These are phyloP conservation scores for Hypoxylon sp. DNA, from an alignment of 2,329 filamentous ascomycete species.

Conservation along the genomic window DNA sequence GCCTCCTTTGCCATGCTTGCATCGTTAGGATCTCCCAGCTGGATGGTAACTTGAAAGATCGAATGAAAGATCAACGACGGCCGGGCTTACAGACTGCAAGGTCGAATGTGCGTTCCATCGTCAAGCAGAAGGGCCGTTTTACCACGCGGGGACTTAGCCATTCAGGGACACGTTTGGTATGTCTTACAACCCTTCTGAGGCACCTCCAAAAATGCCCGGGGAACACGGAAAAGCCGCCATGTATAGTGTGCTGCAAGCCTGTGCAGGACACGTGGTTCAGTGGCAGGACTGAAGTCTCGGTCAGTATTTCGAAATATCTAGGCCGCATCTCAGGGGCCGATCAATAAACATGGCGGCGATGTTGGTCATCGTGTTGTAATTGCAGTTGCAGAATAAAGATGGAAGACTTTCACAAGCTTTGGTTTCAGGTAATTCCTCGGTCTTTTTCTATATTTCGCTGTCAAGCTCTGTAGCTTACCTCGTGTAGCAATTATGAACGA, in stretches of 20 bases:
- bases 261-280: conserved; percentile 30
- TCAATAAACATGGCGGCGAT: neutral
- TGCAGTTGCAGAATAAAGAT: neutral
- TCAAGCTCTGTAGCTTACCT: neutral
- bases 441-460: neutral
- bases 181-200: conserved; percentile 24
- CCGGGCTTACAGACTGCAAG: conserved; percentile 12
- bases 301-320: neutral
- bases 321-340: neutral
- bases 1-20: neutral
- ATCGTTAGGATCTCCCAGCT: conserved; percentile 13
- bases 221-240: conserved; percentile 22
- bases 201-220: conserved; percentile 13
- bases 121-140: conserved; percentile 22
- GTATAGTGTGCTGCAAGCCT: conserved; percentile 20
- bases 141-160: conserved; percentile 29
- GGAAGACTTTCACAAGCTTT: neutral
- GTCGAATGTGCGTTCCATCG: conserved; percentile 20
- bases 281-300: conserved; percentile 4
- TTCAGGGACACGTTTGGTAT: conserved; percentile 15
- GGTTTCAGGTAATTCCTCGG: neutral
- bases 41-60: conserved; percentile 10
- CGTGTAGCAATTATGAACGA: neutral
- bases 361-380: neutral
- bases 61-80: conserved; percentile 8